Evolutionary conservation across 805 yeast genomes (phyloP), one percentile per base, ranked within the genome.

Genomic region (Teunomyces gatunensis): DNA sequence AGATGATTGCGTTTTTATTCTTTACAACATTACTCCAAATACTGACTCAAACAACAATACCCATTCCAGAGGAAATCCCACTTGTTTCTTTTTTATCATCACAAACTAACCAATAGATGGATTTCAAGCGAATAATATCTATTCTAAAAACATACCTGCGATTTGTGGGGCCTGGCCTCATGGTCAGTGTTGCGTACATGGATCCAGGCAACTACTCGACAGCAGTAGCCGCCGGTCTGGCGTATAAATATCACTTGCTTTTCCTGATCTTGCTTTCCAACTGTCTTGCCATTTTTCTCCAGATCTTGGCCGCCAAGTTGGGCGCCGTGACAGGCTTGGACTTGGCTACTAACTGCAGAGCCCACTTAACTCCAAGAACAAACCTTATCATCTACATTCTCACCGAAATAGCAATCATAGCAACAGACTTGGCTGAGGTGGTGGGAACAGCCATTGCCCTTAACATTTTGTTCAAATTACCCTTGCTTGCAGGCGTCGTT

Each of bases 171-270:
- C 98, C 98, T 0, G 98, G 99, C 0, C 71, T 92, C 42, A 86
- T 92, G 96, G 96, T 94, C 2, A 79, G 91, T 4, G 96, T 92
- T 29, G 92, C 97, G 0, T 94, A 91, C 64, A 89, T 94, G 89
- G 98, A 92, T 59, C 98, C 99, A 0, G 99, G 99, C 4, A 92
- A 94, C 68, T 92, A 91, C 67, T 86, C 96, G 33, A 89, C 97
- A 1, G 96, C 94, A 7, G 96, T 92, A 11, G 87, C 94, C 6
- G 94, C 95, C 1, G 96, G 96, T n/a, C 85, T 96, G 28, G 85
- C 88, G 23, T 89, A 86, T 63, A 81, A 85, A 54, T 92, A 85
- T 64, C 84, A 87, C 49, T 71, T 91, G 29, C 66, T 92, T 27
- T 91, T 90, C 62, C 83, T 91, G 18, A 79, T 92, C 15, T 69